These are phyloP conservation scores for Cucurbita argyrosperma DNA, from an alignment of 306 rosid species.

Conservation along the genomic window DNA sequence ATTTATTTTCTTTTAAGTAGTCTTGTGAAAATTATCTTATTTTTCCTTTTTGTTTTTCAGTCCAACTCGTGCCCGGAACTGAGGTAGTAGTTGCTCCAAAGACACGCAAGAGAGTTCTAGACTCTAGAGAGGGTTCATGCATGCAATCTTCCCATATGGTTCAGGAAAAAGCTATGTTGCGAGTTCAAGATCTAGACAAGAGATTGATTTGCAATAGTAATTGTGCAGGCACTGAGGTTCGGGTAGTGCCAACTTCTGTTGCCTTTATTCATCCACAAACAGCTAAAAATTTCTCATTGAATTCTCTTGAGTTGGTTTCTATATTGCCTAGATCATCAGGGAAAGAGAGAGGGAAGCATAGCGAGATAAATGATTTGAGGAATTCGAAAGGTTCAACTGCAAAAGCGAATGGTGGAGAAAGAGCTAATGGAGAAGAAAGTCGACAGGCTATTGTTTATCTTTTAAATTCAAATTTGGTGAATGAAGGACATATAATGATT, in stretches of 20 bases:
- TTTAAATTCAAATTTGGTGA: slow-evolving; percentile 60
- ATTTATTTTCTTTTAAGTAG: not conserved
- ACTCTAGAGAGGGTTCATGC: slow-evolving; percentile 24
- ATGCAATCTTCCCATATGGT: slow-evolving; percentile 19
- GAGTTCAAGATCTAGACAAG: slow-evolving; percentile 50
- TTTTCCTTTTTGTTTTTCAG: slow-evolving; percentile 20
- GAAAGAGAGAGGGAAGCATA: slow-evolving; percentile 26
- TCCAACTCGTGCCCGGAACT: slow-evolving; percentile 77
- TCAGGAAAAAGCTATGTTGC: slow-evolving; percentile 45
- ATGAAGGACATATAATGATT: slow-evolving; percentile 81
- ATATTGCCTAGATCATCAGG: slow-evolving; percentile 42
- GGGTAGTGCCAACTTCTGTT: slow-evolving; percentile 61
- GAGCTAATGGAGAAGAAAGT: slow-evolving; percentile 29
- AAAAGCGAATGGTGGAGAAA: slow-evolving; percentile 27
- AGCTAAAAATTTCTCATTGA: slow-evolving; percentile 40
- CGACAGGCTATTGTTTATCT: slow-evolving; percentile 46
- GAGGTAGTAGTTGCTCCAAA: slow-evolving; percentile 91
- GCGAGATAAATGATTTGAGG: slow-evolving; percentile 34
- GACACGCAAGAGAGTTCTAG: slow-evolving; percentile 35
- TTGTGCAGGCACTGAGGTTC: slow-evolving; percentile 42
- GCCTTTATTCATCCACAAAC: slow-evolving; percentile 83
- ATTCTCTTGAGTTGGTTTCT: slow-evolving; percentile 53
- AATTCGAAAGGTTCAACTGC: slow-evolving; percentile 30
- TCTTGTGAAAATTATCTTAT: not conserved
- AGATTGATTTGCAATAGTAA: slow-evolving; percentile 30